Base-by-base conservation (phyloP, 805 yeast genomes). In the Wickerhamiella alocasiicola region DNA sequence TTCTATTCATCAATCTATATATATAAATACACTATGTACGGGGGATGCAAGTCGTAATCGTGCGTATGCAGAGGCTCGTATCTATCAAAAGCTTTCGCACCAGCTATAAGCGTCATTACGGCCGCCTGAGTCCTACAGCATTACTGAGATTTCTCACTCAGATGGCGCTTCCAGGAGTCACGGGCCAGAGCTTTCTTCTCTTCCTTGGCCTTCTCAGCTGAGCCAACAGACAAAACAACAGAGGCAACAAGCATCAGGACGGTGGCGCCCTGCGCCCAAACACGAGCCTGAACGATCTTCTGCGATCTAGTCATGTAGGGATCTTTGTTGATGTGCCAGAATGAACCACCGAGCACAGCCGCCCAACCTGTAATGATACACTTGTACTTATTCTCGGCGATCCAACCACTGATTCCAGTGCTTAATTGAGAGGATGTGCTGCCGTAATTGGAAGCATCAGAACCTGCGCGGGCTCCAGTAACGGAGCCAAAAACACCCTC, bases 251-350 rank as follows among this genome's bases (percentile, higher is more conserved):
- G 65, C 50, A 83, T 64, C 9, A 70, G 70, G 37, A 84, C 87
- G 1, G 94, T 81, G 41, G 80, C 61, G 49, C 80, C 83, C 62
- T 84, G 94, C 6, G 94, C 94, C 56, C 82, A 83, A 76, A 83
- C 83, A 73, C 94, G 78, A 24, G 93, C 94, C 59, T 80, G 87
- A 21, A 81, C 91, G 37, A 81, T 73, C 60, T 82, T 83, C 64
- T 83, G 94, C 3, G 88, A 62, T 48, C 68, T 69, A 38, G 83
- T 72, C 78, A 83, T 70, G 57, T 75, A 65, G 47, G 74, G 76
- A 57, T 83, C 94, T 49, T 71, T 72, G 64, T 81, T 76, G 36
- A 81, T 84, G 33, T 66, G 54, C 35, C 62, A 72, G 84, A 91
- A 83, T 4, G 94, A 78, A 2, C 85, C 94, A 49, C 69, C 81